Conservation (phyloP, 1,139 yeast species). For the Chernovozyma sophiae-reginae region DNA sequence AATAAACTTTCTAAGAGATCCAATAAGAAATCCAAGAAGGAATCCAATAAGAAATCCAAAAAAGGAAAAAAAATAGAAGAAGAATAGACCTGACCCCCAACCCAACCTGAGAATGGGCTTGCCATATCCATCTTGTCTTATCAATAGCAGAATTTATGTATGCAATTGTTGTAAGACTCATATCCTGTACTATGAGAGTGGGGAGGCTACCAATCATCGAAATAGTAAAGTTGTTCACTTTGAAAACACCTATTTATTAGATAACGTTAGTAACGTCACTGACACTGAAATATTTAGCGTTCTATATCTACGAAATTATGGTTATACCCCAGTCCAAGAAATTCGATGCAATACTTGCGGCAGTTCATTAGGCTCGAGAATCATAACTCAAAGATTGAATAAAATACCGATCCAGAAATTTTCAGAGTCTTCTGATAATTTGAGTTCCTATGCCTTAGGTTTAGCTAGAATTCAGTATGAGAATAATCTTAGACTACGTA, state of each 20-base stretch:
- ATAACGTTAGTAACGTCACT: neutral
- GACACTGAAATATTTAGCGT: neutral
- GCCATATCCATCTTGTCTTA: neutral
- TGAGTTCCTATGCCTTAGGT: neutral
- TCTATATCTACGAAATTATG: neutral
- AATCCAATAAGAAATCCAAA: too few species aligned
- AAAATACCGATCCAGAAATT: neutral
- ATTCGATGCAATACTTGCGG: conserved; percentile 5
- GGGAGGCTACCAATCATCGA: neutral
- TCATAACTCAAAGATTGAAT: neutral
- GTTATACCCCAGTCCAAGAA: neutral
- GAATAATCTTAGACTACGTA: neutral
- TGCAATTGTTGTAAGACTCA: conserved; percentile 2
- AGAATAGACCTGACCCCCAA: neutral
- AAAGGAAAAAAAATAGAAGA: neutral
- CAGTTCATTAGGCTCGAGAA: neutral
- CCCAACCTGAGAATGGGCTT: neutral
- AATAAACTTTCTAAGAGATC: too few species aligned
- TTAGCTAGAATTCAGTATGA: neutral
- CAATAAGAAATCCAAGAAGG: too few species aligned
- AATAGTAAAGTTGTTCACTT: neutral
- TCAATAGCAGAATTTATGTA: neutral
- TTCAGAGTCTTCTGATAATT: neutral
- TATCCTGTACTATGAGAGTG: conserved; percentile 2
- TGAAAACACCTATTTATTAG: neutral